Base-by-base conservation (phyloP, 768 basidiomycete genomes). In the Lentinula raphanica region DNA sequence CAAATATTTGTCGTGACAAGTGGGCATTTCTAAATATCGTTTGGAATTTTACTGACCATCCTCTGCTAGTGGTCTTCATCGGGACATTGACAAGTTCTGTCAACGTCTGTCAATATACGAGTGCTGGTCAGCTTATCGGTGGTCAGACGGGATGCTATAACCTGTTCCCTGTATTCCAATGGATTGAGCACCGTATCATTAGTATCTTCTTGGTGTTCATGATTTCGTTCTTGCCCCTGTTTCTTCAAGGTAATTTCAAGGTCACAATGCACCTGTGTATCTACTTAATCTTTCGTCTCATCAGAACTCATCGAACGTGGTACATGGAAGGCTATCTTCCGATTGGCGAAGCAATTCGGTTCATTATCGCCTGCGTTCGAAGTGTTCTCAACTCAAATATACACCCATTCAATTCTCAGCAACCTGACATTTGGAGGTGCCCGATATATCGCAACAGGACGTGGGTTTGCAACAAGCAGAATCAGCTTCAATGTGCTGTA, bases 131-230 rank as follows among this genome's bases (percentile, higher is more conserved):
- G 63, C 83, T 93, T 66, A 71, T 92, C 51, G 87, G 85, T 56
- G 87, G 86, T 8, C 87, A 91, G 71, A 76, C 79, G 11, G 96
- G 95, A 28, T 99, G 97, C 72, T 98, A 98, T 77, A 94, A 97
- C 72, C 81, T 99, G 49, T 79, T 82, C 3, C 96, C 95, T 6
- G 93, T 97, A 58, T 98, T 91, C 72, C 80, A 87, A 57, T 99
- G 97, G 97, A 96, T 98, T 68, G 80, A 87, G 66, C 91, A 90
- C 49, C 95, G 94, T 71, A 96, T 99, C 76, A 91, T 96, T 73
- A 94, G 91, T 73, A 96, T 98, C 68, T 94, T 98, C 82, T 78
- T 99, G 74, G 97, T 99, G 61, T 98, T 98, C 79, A 87, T 95
- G 86, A 98, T 98, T 57, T 85, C 94, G 5, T 97, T 95, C 79